These are phyloP conservation scores for Solanum aculeatissimum DNA, from an alignment of 305 asterid genomes.

Conservation along the genomic window DNA sequence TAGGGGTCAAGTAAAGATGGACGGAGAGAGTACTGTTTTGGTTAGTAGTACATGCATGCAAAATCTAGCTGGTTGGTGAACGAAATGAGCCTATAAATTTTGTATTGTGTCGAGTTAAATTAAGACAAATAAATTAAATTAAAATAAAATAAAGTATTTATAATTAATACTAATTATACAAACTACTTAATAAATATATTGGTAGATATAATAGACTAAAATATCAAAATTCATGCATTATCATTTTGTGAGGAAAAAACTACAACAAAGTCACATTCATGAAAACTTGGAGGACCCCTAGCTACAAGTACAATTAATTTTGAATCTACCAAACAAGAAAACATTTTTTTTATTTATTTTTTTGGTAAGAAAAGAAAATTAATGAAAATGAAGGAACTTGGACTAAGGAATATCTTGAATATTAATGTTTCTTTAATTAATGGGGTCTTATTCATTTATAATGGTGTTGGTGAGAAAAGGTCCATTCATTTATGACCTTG, in stretches of 20 bases:
- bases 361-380: not conserved
- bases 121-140: not conserved
- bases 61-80: not conserved
- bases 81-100: not conserved
- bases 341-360: too few species aligned
- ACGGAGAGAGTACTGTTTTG: not conserved
- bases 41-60: not conserved
- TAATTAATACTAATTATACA: not conserved
- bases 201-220: not conserved
- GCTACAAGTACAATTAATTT: not conserved
- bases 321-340: not conserved
- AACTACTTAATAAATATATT: not conserved
- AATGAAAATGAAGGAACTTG: not conserved
- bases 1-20: too few species aligned
- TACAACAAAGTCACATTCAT: not conserved
- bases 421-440: not conserved
- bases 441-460: not conserved
- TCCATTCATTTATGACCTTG: not conserved
- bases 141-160: fast-evolving
- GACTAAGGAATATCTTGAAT: not conserved
- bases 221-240: not conserved
- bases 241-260: not conserved
- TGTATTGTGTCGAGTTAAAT: not conserved
- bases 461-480: not conserved
- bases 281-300: not conserved